A percentile compares a stretch with the other conserved stretches of the same genome.
Conservation (phyloP, 2,329 filamentous ascomycete species). For the Curvularia sp. region DNA sequence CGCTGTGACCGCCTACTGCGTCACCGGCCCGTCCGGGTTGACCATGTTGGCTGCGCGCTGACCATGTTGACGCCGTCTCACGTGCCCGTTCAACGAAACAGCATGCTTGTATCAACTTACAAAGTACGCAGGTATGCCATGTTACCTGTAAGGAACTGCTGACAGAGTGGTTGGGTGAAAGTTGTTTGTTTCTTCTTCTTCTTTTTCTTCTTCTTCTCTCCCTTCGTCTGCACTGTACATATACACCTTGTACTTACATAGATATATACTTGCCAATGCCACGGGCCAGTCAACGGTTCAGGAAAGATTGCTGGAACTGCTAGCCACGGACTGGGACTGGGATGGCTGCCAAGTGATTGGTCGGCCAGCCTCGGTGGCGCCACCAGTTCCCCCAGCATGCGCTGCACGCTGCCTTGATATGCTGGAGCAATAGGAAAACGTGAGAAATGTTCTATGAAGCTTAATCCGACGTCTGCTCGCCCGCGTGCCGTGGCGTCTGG, state of each 20-base stretch:
- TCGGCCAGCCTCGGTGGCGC: constrained; percentile 25
- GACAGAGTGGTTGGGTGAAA: neutral
- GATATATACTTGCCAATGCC: neutral
- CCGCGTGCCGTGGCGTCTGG: constrained; percentile 14
- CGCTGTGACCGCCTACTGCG: no score
- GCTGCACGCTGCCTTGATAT: constrained; percentile 16
- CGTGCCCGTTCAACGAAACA: neutral
- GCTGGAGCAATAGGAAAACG: constrained; percentile 14
- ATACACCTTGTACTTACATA: neutral
- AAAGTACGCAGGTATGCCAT: neutral
- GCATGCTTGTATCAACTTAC: neutral
- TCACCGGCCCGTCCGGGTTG: no score
- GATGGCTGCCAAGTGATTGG: constrained; percentile 22
- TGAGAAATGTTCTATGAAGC: constrained; percentile 22
- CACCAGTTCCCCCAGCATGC: constrained; percentile 19
- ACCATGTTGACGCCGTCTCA: neutral
- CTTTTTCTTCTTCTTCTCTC: neutral
- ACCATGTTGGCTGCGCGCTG: neutral
- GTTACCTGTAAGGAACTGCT: neutral
- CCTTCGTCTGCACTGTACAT: neutral
- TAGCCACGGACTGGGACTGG: no score
- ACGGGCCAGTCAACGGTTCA: no score
- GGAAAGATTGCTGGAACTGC: no score
- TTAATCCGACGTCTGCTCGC: constrained; percentile 23
- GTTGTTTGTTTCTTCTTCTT: no score